phyloP scores from a whole-genome alignment of 441 rosid genomes.

The Pelargonium myrrhifolium region DNA sequence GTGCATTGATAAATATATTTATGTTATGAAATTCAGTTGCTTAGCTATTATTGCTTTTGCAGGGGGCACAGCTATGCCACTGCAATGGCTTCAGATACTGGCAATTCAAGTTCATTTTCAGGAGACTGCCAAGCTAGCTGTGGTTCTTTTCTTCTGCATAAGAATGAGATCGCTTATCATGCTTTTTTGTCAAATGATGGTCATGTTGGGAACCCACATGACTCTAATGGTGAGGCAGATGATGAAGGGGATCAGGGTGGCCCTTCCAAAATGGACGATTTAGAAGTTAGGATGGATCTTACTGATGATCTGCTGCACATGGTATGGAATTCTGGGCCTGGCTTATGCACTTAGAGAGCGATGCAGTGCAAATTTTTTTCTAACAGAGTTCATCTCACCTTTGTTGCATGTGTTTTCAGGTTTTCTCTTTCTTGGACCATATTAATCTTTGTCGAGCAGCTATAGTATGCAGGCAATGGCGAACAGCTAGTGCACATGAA shows the following conservation, averaged over 20 bases:
- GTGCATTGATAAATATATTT: neutral
- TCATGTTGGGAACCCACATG: conserved; percentile 35
- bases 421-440: conserved; percentile 81
- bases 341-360: neutral
- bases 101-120: conserved; percentile 32
- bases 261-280: conserved; percentile 44
- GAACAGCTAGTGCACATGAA: conserved; percentile 89
- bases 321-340: conserved; percentile 34
- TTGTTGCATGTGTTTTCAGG: conserved; percentile 36
- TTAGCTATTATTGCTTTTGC: conserved; percentile 17
- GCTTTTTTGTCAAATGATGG: conserved; percentile 54
- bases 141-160: conserved; percentile 32
- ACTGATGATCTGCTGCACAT: conserved; percentile 88
- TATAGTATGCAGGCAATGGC: conserved; percentile 94
- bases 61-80: conserved; percentile 36
- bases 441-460: conserved; percentile 76
- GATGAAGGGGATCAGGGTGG: conserved; percentile 39
- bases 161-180: conserved; percentile 43
- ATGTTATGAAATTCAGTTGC: neutral
- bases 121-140: conserved; percentile 30
- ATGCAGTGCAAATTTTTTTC: neutral
- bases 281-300: conserved; percentile 79
- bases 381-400: neutral
- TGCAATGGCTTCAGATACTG: conserved; percentile 31
- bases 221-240: conserved; percentile 36